Conservation (phyloP, 306 rosid genomes). For the Prunus salicina region DNA sequence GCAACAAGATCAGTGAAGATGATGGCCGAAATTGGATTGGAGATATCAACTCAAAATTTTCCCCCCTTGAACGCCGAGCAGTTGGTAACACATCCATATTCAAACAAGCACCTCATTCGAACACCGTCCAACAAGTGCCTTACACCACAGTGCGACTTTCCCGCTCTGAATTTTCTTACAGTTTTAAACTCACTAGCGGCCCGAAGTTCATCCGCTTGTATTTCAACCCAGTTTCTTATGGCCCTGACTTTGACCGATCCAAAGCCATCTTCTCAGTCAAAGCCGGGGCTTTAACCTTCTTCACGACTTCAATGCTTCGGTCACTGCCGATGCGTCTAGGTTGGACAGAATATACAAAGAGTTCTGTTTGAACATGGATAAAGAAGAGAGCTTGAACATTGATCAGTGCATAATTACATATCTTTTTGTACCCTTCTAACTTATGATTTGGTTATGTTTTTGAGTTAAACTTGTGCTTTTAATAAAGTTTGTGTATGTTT, state of each 20-base stretch:
- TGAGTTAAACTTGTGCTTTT: no score
- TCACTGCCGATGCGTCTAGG: background rate
- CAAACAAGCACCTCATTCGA: no score
- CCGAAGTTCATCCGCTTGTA: conserved; percentile 51
- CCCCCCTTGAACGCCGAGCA: no score
- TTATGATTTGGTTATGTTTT: no score
- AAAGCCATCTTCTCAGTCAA: conserved; percentile 52
- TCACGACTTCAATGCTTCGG: conserved; percentile 18
- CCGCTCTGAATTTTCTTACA: conserved; percentile 41
- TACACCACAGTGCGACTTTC: conserved; percentile 30
- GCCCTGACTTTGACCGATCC: conserved; percentile 6
- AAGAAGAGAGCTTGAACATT: background rate
- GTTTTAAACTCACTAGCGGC: conserved; percentile 34
- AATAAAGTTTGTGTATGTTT: no score
- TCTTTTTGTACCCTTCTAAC: no score
- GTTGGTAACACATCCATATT: no score
- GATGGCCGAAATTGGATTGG: background rate
- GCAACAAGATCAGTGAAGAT: background rate
- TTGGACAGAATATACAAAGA: background rate
- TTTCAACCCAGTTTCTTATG: conserved; percentile 29
- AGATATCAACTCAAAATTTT: no score
- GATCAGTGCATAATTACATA: no score
- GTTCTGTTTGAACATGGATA: background rate
- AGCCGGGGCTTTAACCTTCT: conserved; percentile 39
- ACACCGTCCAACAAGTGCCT: background rate